These are phyloP conservation scores for Cutaneotrichosporon curvatum DNA, from an alignment of 1,284 basidiomycete species.

Conservation along the genomic window DNA sequence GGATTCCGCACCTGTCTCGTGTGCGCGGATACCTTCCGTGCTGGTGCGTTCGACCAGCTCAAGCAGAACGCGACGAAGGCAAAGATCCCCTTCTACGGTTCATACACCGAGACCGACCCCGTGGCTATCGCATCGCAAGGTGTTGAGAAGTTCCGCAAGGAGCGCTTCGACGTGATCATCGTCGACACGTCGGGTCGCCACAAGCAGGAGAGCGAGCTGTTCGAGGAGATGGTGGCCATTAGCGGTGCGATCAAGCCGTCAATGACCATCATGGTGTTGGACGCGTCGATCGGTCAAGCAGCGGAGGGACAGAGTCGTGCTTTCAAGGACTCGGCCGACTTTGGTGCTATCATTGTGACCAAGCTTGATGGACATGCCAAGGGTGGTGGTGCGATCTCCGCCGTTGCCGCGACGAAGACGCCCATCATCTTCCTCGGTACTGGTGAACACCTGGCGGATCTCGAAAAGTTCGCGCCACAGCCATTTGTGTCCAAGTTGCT, in stretches of 20 bases:
- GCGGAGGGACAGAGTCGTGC: conserved; percentile 92
- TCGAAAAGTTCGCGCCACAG: conserved; percentile 90
- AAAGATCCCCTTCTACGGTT: conserved; percentile 97
- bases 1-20: conserved; percentile 98
- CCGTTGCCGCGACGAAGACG: conserved; percentile 91
- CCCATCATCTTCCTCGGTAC: conserved; percentile 99
- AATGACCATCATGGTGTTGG: conserved; percentile 83
- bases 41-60: conserved; percentile 94
- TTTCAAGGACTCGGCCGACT: conserved; percentile 96
- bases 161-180: conserved; percentile 96
- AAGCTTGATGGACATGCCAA: conserved; percentile 99
- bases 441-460: conserved; percentile 91
- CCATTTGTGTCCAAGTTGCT: conserved; percentile 97
- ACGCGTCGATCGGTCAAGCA: conserved; percentile 81
- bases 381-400: conserved; percentile 95
- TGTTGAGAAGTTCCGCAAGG: conserved; percentile 94
- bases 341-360: conserved; percentile 98
- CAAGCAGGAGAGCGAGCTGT: conserved; percentile 94
- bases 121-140: conserved; percentile 90
- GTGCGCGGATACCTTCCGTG: conserved; percentile 98
- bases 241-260: conserved; percentile 84
- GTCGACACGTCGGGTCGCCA: conserved; percentile 98
- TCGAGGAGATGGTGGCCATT: conserved; percentile 98
- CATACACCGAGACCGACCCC: conserved; percentile 97
- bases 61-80: conserved; percentile 93